Evolutionary conservation across 169 alveolate genomes (phyloP).

Genomic region (Theileria orientalis): DNA sequence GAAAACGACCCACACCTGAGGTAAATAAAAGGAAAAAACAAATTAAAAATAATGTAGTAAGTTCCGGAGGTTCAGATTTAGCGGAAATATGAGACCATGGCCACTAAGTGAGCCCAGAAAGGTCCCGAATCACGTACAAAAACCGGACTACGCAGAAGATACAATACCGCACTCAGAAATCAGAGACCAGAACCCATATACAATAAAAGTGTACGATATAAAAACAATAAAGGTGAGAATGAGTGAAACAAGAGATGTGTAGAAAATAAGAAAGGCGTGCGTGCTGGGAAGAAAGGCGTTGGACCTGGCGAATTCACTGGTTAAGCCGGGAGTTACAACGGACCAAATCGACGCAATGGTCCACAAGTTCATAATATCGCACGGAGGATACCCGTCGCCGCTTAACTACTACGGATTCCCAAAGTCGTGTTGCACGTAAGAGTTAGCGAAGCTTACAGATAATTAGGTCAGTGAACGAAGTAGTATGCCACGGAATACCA

Average conservation of each 20-base stretch:
- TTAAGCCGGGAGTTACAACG: conserved; percentile 93
- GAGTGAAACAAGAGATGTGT: background rate
- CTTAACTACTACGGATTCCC: conserved; percentile 95
- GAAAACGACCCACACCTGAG: conserved; percentile 34
- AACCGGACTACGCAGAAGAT: conserved; percentile 94
- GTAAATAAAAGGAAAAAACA: conserved; percentile 11
- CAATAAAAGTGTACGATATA: conserved; percentile 76
- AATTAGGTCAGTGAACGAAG: conserved; percentile 92
- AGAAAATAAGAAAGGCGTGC: conserved; percentile 85
- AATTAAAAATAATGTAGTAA: conserved; percentile 40
- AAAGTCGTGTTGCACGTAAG: conserved; percentile 91
- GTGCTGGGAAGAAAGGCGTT: conserved; percentile 90
- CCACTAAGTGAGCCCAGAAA: conserved; percentile 82
- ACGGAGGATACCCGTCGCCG: conserved; percentile 98
- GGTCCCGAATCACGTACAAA: conserved; percentile 91
- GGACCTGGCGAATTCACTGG: conserved; percentile 91
- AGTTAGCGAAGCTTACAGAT: background rate
- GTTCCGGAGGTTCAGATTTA: conserved; percentile 78
- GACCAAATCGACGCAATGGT: conserved; percentile 94
- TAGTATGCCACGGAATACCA: conserved; percentile 99
- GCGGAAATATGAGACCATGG: conserved; percentile 94
- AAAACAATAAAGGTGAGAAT: conserved; percentile 83
- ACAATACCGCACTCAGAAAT: conserved; percentile 91
- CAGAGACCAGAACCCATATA: conserved; percentile 66
- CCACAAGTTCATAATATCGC: conserved; percentile 88